Evolutionary conservation across 2,329 filamentous ascomycete genomes (phyloP).

Genomic region (Aureobasidium sp.): DNA sequence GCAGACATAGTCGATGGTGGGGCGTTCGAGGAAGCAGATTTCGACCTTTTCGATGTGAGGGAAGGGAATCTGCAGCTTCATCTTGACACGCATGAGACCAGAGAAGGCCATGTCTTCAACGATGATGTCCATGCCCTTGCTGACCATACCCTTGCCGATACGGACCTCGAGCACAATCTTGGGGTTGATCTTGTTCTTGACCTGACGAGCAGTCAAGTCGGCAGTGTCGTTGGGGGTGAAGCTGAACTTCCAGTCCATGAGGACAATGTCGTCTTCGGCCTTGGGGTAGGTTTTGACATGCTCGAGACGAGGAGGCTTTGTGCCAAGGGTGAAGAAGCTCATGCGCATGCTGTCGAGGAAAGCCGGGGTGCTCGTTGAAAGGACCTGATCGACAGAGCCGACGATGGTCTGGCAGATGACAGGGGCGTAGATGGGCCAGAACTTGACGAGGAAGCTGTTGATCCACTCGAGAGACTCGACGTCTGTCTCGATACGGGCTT

Average conservation of each 20-base stretch:
- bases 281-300: constrained; percentile 98
- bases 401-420: constrained; percentile 88
- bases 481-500: constrained; percentile 81
- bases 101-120: constrained; percentile 97
- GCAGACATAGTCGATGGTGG: constrained; percentile 92
- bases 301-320: constrained; percentile 91
- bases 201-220: constrained; percentile 81
- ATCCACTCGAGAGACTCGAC: constrained; percentile 96
- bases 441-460: constrained; percentile 96
- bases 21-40: constrained; percentile 85
- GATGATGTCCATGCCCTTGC: constrained; percentile 93
- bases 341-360: constrained; percentile 92
- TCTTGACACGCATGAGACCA: constrained; percentile 91
- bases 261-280: constrained; percentile 84
- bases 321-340: constrained; percentile 87
- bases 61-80: constrained; percentile 93
- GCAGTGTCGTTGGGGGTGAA: constrained; percentile 92
- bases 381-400: constrained; percentile 87
- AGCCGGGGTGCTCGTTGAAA: constrained; percentile 82
- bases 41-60: constrained; percentile 92
- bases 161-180: constrained; percentile 94
- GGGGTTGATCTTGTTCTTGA: constrained; percentile 94
- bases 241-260: constrained; percentile 99
- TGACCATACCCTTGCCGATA: constrained; percentile 91
- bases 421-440: constrained; percentile 98